Evolutionary conservation across 1,284 basidiomycete genomes (phyloP), one percentile per base, ranked within the genome.

Genomic region (Ganoderma lucidum): DNA sequence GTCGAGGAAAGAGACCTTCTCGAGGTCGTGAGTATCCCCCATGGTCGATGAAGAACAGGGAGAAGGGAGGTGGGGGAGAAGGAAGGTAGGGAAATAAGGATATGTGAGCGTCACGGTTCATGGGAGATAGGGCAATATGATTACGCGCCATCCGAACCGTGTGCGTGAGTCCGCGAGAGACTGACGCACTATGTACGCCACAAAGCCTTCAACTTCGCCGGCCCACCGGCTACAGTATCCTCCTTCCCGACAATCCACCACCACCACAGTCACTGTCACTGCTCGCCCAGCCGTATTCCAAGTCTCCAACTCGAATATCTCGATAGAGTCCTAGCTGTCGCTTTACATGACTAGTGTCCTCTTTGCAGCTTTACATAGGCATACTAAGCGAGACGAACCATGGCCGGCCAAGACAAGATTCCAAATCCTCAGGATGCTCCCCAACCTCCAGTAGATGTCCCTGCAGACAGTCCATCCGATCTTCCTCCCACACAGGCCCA

Each of bases 401-500:
- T 74, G 73, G 48, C 68, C 12, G 65, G 67, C 67, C 73, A 74
- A 62, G 65, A 69, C 39, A 65, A 62, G 6, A 2, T 63, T 6
- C 30, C 65, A 3, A 63, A 65, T 6, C 14, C 35, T 37, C 63
- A 56, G 53, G 23, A 1, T 35, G 15, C 32, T 35, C 53, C 35
- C 6, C 55, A 30, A 39, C 35, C 64, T 28, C 19, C 56, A 8
- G 19, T 59, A 15, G 10, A 67, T 39, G 10, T 65, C 19, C 51
- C 67, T 32, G 69, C 64, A 62, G 68, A 69, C 30, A 63, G 37
- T 35, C 41, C 53, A 17, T 56, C 64, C 30, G 62, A 65, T 4
- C 60, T 68, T 4, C 65, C 71, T 5, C 45, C 59, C 30, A 28
- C 63, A 12, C 71, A 73, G 6, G 32, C 45, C 6, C 67, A 66